These are phyloP conservation scores for Zea luxurians DNA, from an alignment of 176 grass and related monocot genomes.

Conservation along the genomic window DNA sequence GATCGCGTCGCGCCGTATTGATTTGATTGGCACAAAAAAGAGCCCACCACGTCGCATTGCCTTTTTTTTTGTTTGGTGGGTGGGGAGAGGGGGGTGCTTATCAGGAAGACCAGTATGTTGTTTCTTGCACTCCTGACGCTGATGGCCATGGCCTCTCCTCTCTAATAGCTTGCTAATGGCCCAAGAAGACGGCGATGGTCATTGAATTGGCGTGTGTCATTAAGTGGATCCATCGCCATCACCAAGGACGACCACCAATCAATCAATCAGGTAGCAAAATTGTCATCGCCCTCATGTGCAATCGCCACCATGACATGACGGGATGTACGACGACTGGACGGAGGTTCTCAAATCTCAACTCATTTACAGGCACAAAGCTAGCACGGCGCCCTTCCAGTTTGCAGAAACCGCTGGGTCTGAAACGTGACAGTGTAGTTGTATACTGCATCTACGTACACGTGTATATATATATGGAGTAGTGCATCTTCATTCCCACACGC, in stretches of 20 bases:
- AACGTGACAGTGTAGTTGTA: no score
- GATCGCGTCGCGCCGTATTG: neutral
- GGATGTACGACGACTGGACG: neutral
- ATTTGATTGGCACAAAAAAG: neutral
- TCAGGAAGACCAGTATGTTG: constrained; percentile 26
- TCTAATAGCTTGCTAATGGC: neutral
- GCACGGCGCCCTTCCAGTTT: neutral
- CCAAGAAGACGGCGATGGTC: neutral
- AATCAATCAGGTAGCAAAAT: constrained; percentile 18
- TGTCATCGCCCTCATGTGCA: neutral
- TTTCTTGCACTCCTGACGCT: constrained; percentile 15
- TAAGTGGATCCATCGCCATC: neutral
- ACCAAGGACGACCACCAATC: neutral
- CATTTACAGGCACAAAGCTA: neutral
- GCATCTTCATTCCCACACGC: no score
- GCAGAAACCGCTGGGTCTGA: no score
- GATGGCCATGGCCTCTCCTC: neutral
- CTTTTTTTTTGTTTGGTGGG: neutral
- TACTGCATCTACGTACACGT: no score
- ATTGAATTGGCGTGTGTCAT: neutral
- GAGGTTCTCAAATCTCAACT: neutral
- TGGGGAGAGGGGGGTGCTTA: neutral
- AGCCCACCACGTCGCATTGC: neutral
- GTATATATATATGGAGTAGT: no score
- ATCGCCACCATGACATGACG: neutral